Base-by-base conservation (phyloP, 1,284 basidiomycete genomes). In the Pseudozyma sp. region DNA sequence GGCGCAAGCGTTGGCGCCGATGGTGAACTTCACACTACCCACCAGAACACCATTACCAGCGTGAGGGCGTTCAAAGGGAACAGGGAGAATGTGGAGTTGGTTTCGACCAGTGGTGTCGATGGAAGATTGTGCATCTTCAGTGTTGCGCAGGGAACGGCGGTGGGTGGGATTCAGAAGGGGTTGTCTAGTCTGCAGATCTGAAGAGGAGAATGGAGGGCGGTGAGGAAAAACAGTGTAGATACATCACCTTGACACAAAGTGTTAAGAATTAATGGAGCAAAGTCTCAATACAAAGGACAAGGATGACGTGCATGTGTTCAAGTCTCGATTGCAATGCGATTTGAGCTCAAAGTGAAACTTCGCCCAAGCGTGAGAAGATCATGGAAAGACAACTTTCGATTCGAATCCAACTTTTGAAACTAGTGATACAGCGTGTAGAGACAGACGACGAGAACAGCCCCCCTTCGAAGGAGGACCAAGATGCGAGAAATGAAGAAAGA, bases 31-130 rank as follows among this genome's bases (percentile, higher is more conserved):
- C 81, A 83, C 67, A 83, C 96, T 3, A 90, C 97, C 45, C 97
- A 99, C 86, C 96, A 98, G 88, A 99, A 99, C 87, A 97, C 95
- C 45, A 98, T 99, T 86, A 98, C 95, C n/a, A 91, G 70, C 44
- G 72, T 85, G 11, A 65, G 83, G 8, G 51, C 74, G 2, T 83
- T 75, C 70, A 54, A 88, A 19, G 90, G 89, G 0, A 16, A 36
- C 5, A 78, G 67, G 1, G 59, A 21, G 0, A 86, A 88, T 4
- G 91, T 97, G 8, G 88, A 87, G 50, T 89, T 89, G 78, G 91
- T 99, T 63, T 94, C 92, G 83, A 97, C 95, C 16, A 92, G 91
- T n/a, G 97, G 95, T 10, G 93, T 95, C 34, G 97, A 99, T 86
- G 97, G 97, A 6, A 92, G 92, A 79, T 87, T 99, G 66, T 94